Conservation (phyloP, 2,329 filamentous ascomycete species). For the Ophiocordyceps polyrhachis-furcata region DNA sequence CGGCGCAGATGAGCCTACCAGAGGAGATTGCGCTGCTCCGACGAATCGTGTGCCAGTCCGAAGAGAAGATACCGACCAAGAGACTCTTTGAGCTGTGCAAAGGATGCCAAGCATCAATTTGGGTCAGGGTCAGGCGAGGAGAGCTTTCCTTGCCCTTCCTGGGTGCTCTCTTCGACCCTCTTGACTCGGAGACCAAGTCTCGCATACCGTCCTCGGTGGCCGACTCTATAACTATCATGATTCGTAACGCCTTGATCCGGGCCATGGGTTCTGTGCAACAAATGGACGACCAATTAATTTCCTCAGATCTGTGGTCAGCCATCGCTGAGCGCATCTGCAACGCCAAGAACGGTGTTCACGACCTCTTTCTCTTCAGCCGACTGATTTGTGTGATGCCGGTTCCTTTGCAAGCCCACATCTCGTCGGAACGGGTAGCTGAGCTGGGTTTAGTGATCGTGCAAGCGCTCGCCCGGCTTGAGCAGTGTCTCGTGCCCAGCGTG, state of each 20-base stretch:
- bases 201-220: slow-evolving; percentile 4
- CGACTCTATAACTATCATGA: slow-evolving; percentile 4
- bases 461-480: slow-evolving; percentile 3
- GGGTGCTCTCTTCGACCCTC: slow-evolving; percentile 5
- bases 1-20: background rate
- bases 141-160: slow-evolving; percentile 3
- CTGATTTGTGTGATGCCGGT: slow-evolving; percentile 6
- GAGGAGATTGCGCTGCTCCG: background rate
- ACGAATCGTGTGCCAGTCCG: background rate
- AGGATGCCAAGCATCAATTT: background rate
- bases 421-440: slow-evolving; percentile 2
- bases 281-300: slow-evolving; percentile 1
- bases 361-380: slow-evolving; percentile 5
- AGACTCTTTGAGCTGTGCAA: background rate
- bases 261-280: slow-evolving; percentile 3
- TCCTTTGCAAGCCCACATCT: slow-evolving; percentile 3
- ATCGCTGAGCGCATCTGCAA: slow-evolving; percentile 3
- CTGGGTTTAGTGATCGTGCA: slow-evolving; percentile 4
- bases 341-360: slow-evolving; percentile 2
- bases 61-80: background rate
- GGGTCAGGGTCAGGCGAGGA: slow-evolving; percentile 2
- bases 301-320: slow-evolving; percentile 5
- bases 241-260: slow-evolving; percentile 6
- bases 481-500: background rate
- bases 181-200: slow-evolving; percentile 4